These are phyloP conservation scores for Pluteus cervinus DNA, from an alignment of 768 basidiomycete genomes.

Conservation along the genomic window DNA sequence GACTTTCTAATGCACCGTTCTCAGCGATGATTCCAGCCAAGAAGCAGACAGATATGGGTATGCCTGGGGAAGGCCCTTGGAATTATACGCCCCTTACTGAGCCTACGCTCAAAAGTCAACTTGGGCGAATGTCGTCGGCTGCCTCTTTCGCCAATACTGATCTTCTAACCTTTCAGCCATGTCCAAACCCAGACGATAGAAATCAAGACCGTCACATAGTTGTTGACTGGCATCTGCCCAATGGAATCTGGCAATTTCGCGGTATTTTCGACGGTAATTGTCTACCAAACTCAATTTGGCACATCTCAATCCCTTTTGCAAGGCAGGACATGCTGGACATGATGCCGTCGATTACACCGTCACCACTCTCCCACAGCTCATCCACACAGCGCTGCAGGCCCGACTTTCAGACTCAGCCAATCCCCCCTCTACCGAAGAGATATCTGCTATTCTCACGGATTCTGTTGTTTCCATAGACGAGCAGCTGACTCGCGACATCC, in stretches of 20 bases:
- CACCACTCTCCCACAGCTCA: conserved; percentile 22
- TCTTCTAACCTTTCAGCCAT: conserved; percentile 41
- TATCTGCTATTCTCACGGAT: no score
- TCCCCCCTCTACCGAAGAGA: conserved; percentile 6
- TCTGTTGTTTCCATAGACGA: no score
- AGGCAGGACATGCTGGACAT: conserved; percentile 38
- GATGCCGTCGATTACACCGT: conserved; percentile 38
- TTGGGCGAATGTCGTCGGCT: conserved; percentile 31
- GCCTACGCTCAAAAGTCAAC: conserved; percentile 31
- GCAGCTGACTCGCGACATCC: conserved; percentile 27
- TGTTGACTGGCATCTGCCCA: conserved; percentile 30
- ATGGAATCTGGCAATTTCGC: conserved; percentile 37
- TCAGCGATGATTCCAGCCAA: conserved; percentile 11
- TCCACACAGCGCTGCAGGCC: conserved; percentile 20
- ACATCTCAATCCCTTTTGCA: conserved; percentile 1
- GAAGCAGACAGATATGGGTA: conserved; percentile 32
- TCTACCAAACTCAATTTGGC: conserved; percentile 1
- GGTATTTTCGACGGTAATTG: conserved; percentile 41
- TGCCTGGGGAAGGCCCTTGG: conserved; percentile 24
- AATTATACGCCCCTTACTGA: conserved; percentile 35
- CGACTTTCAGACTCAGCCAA: conserved; percentile 8
- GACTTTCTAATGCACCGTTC: no score
- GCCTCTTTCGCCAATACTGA: conserved; percentile 27
- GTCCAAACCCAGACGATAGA: conserved; percentile 27
- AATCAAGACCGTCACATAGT: conserved; percentile 43